Percentiles rank a stretch among this genome's conserved stretches.
Conservation (phyloP, 306 rosid genomes). For the Nissolia schottii region DNA sequence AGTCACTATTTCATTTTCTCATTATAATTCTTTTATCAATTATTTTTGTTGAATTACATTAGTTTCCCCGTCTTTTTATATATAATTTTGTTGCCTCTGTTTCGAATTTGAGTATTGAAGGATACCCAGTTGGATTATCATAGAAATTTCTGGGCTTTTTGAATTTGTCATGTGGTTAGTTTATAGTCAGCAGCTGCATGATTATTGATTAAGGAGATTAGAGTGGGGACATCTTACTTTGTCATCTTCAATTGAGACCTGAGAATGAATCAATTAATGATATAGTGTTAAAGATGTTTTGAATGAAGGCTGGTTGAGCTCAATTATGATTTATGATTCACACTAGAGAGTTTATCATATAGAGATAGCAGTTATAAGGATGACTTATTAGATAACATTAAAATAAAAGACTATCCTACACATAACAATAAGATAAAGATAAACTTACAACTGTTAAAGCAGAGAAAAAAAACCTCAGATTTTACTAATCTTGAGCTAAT, state of each 20-base stretch:
- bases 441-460: neutral
- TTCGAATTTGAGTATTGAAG: neutral
- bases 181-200: neutral
- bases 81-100: neutral
- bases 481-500: neutral
- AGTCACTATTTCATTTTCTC: slow-evolving; percentile 3
- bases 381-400: no score
- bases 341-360: no score
- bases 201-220: neutral
- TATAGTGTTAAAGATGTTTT: no score
- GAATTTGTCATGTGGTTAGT: neutral
- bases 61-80: neutral
- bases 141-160: neutral
- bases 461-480: neutral
- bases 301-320: no score
- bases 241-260: neutral
- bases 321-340: no score
- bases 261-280: neutral
- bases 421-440: no score
- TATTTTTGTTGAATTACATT: neutral
- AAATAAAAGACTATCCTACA: no score
- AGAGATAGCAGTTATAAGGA: no score
- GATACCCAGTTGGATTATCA: neutral
- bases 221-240: no score
- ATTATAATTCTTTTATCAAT: neutral